Evolutionary conservation across 495 filamentous ascomycete genomes (phyloP).

Genomic region (Friedmanniomyces endolithicus): DNA sequence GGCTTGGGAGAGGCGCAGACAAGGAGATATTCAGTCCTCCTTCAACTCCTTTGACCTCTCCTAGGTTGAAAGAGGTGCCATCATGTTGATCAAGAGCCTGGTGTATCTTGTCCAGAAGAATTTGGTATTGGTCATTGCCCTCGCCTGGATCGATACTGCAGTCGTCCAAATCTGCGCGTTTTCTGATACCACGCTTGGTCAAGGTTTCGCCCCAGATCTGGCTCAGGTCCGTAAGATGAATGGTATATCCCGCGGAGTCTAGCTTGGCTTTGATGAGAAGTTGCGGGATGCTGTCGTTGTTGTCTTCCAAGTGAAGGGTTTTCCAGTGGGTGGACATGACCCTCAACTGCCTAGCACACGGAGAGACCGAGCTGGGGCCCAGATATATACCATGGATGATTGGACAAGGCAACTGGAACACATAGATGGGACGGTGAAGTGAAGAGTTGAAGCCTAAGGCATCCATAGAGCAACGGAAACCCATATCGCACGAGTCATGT

Average conservation of each 20-base stretch:
- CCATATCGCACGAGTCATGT: background rate
- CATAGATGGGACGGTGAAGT: background rate
- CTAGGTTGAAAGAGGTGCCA: background rate
- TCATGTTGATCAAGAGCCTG: conserved; percentile 8
- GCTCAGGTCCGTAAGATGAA: conserved; percentile 74
- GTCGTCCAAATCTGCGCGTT: conserved; percentile 49
- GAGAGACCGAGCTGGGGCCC: background rate
- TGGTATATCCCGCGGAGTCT: conserved; percentile 44
- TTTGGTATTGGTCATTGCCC: conserved; percentile 53
- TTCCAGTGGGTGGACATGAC: background rate
- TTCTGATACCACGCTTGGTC: conserved; percentile 47
- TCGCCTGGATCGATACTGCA: conserved; percentile 81
- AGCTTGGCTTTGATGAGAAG: conserved; percentile 10
- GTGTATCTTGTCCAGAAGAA: conserved; percentile 58
- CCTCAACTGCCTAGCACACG: background rate
- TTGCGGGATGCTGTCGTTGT: background rate
- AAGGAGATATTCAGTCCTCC: conserved; percentile 5
- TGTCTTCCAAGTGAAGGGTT: background rate
- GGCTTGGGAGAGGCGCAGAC: conserved; percentile 16
- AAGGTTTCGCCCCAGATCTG: conserved; percentile 72
- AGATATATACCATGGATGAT: background rate
- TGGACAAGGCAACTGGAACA: background rate
- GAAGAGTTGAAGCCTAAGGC: background rate
- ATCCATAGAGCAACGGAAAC: too few species aligned
- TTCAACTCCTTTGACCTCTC: background rate